phyloP scores from a whole-genome alignment of 176 grass and related monocot species.

The Leersia perrieri region DNA sequence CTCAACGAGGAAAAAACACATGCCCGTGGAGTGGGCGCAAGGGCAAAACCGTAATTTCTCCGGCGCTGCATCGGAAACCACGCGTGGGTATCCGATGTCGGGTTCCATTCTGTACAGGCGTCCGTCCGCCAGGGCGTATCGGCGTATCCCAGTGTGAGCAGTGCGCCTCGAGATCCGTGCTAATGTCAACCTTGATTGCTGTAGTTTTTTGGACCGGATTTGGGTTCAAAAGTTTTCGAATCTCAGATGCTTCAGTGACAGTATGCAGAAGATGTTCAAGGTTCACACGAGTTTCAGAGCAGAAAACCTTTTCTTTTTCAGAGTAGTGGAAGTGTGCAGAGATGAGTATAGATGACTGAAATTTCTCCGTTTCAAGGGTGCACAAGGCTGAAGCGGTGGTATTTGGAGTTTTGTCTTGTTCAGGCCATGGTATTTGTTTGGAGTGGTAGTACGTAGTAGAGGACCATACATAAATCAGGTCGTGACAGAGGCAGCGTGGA shows the following conservation, averaged over 20 bases:
- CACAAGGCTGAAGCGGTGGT: background rate
- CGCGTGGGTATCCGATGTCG: conserved; percentile 48
- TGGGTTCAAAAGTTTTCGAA: background rate
- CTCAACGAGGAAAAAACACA: background rate
- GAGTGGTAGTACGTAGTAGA: no score
- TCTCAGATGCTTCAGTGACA: background rate
- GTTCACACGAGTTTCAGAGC: background rate
- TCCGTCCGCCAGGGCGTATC: background rate
- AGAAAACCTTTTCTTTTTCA: background rate
- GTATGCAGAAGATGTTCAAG: no score
- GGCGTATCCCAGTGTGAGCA: background rate
- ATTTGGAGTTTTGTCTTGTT: background rate
- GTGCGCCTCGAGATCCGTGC: background rate
- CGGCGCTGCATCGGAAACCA: background rate
- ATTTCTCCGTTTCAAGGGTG: no score
- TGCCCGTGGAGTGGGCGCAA: background rate
- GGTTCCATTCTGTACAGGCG: conserved; percentile 27
- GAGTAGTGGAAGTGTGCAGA: background rate
- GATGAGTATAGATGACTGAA: no score
- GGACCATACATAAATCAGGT: no score
- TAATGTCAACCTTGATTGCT: background rate
- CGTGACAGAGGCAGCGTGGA: no score
- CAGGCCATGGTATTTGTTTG: no score
- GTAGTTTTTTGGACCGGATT: background rate
- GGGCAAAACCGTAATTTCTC: conserved; percentile 14